Evolutionary conservation across 495 filamentous ascomycete species (phyloP).

Genomic region (Aspergillus panamensis): DNA sequence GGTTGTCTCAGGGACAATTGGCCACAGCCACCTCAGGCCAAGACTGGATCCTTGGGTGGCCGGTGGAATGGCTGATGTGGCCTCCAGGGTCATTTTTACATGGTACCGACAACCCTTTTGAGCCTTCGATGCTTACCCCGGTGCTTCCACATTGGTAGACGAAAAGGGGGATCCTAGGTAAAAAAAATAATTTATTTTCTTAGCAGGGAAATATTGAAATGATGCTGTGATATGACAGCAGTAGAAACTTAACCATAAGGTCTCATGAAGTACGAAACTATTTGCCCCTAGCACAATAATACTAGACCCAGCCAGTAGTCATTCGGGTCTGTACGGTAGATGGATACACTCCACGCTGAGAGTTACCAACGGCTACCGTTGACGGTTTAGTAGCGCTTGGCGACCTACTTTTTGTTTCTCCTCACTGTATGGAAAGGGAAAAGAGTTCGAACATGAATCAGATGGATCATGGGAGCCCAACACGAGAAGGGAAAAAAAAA

Average conservation of each 20-base stretch:
- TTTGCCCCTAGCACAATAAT: slow-evolving; percentile 6
- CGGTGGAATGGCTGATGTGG: background rate
- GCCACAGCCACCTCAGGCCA: slow-evolving; percentile 1
- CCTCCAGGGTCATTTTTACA: slow-evolving; percentile 2
- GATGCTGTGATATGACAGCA: background rate
- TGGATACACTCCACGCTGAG: slow-evolving; percentile 1
- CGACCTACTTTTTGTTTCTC: slow-evolving; percentile 8
- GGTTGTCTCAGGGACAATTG: slow-evolving; percentile 1
- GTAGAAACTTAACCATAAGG: background rate
- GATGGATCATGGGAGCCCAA: background rate
- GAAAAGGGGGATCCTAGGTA: background rate
- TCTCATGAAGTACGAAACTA: slow-evolving; percentile 1
- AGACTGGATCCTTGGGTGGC: background rate
- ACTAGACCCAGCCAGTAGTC: background rate
- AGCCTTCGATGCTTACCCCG: background rate
- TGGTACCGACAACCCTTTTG: slow-evolving; percentile 8
- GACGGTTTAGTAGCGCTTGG: slow-evolving; percentile 11
- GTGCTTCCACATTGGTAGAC: too few species aligned
- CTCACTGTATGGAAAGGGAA: slow-evolving; percentile 11
- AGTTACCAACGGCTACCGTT: slow-evolving; percentile 3
- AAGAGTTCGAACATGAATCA: background rate
- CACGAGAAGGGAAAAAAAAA: background rate
- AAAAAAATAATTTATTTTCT: too few species aligned
- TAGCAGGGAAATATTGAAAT: background rate
- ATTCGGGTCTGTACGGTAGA: slow-evolving; percentile 13